phyloP scores from a whole-genome alignment of 176 grass and related monocot genomes.

The Eremochloa ophiuroides region DNA sequence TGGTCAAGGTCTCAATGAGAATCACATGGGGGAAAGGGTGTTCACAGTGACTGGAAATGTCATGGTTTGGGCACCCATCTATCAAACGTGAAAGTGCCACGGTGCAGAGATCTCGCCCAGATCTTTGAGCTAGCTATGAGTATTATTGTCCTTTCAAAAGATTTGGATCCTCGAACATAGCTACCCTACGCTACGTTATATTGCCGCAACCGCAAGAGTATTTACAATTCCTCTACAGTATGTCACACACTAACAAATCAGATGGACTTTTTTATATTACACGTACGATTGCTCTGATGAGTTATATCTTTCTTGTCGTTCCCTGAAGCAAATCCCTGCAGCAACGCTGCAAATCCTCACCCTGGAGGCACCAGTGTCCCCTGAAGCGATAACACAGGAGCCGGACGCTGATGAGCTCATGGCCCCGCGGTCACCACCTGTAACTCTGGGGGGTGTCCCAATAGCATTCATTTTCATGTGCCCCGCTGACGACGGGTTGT shows the following conservation, averaged over 20 bases:
- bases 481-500: neutral
- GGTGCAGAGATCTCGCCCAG: neutral
- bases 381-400: neutral
- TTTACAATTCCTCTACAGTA: no score
- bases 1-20: neutral
- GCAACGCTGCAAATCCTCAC: neutral
- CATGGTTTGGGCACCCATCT: neutral
- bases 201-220: no score
- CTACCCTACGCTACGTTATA: neutral
- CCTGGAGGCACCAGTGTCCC: constrained; percentile 1
- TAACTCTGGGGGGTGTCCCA: neutral
- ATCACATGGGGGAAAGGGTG: neutral
- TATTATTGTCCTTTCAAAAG: neutral
- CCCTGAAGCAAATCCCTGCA: no score
- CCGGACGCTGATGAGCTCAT: neutral
- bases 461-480: constrained; percentile 25
- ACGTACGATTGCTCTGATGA: no score
- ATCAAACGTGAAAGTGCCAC: neutral
- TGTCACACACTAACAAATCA: no score
- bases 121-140: neutral
- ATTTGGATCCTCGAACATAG: neutral
- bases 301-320: no score
- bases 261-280: no score
- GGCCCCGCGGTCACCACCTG: no score
- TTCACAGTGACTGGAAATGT: constrained; percentile 22